Conservation (phyloP, 305 asterid species). For the Petunia hybrid region DNA sequence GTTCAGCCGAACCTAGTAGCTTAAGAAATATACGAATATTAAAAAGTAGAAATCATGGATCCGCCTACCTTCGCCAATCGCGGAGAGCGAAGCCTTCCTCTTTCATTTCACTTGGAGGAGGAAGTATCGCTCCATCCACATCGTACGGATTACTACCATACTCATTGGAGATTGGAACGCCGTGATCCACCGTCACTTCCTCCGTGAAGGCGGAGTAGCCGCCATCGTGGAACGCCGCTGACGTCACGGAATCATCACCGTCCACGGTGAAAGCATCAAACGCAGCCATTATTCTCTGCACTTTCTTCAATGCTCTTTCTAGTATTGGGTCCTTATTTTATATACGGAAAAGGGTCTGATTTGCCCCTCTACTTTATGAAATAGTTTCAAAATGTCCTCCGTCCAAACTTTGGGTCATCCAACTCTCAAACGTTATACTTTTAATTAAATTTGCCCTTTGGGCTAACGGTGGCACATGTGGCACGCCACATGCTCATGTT, state of each 20-base stretch:
- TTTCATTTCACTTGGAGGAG: constrained; percentile 66
- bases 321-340: background rate
- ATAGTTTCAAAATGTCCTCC: too few species aligned
- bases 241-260: constrained; percentile 51
- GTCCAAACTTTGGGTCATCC: too few species aligned
- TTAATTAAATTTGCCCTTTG: too few species aligned
- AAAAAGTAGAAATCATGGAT: background rate
- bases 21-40: too few species aligned
- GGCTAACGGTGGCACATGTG: too few species aligned
- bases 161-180: constrained; percentile 68
- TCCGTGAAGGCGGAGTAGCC: constrained; percentile 46
- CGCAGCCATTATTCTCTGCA: constrained; percentile 53
- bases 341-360: too few species aligned
- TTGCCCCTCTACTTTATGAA: too few species aligned
- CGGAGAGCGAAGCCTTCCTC: constrained; percentile 74
- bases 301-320: background rate
- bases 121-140: constrained; percentile 69
- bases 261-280: constrained; percentile 69
- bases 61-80: constrained; percentile 67
- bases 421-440: too few species aligned
- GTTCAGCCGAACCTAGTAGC: too few species aligned
- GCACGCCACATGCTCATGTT: too few species aligned
- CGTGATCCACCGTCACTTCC: constrained; percentile 60
- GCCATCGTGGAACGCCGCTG: constrained; percentile 54
- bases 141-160: constrained; percentile 55